A percentile compares a stretch with the other conserved stretches of the same genome.
phyloP scores from a whole-genome alignment of 2,329 filamentous ascomycete species.

The Stachybotrys elegans region DNA sequence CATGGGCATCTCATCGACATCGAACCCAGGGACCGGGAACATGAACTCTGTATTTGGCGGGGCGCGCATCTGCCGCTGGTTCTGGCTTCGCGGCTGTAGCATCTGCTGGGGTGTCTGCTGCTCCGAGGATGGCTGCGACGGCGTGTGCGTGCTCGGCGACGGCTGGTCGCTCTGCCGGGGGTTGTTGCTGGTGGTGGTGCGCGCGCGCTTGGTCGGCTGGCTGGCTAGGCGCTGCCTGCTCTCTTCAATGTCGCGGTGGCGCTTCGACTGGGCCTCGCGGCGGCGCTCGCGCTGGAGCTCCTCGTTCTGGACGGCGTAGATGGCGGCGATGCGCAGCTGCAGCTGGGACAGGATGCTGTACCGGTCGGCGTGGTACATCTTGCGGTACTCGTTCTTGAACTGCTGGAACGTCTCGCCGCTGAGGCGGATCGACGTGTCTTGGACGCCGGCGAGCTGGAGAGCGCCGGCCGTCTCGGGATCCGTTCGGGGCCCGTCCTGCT shows the following conservation, averaged over 20 bases:
- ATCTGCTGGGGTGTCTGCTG: conserved; percentile 13
- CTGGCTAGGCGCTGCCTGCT: conserved; percentile 18
- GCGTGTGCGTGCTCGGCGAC: conserved; percentile 8
- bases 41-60: conserved; percentile 17
- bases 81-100: conserved; percentile 19
- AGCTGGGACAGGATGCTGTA: conserved; percentile 32
- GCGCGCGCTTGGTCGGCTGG: conserved; percentile 18
- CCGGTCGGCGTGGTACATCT: conserved; percentile 34
- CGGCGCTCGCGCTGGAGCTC: conserved; percentile 34
- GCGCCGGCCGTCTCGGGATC: conserved; percentile 32
- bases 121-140: conserved; percentile 7
- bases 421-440: conserved; percentile 30
- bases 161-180: conserved; percentile 1
- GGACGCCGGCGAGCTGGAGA: conserved; percentile 34
- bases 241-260: conserved; percentile 33
- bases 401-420: conserved; percentile 39
- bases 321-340: conserved; percentile 36
- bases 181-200: conserved; percentile 15
- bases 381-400: conserved; percentile 38
- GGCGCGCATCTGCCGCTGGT: conserved; percentile 21
- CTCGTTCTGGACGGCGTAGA: conserved; percentile 40
- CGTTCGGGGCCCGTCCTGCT: conserved; percentile 24
- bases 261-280: conserved; percentile 30
- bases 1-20: conserved; percentile 19
- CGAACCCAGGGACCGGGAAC: conserved; percentile 21